Evolutionary conservation across 768 basidiomycete species (phyloP).

Genomic region (Gloeophyllum trabeum): DNA sequence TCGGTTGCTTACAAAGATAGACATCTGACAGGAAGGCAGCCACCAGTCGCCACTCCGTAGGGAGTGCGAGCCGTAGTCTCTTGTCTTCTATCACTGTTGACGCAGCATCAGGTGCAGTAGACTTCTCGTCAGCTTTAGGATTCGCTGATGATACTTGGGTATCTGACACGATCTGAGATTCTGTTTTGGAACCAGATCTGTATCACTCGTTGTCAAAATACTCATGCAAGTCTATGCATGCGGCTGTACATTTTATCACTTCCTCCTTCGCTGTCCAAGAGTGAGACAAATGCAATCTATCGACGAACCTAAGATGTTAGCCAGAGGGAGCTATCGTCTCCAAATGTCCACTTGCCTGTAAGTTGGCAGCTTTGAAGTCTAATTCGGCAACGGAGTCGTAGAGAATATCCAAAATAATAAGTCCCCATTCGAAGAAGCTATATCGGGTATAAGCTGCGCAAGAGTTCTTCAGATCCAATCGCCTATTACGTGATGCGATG

Average conservation of each 20-base stretch:
- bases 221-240: slow-evolving; percentile 29
- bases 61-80: background rate
- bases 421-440: slow-evolving; percentile 80
- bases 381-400: slow-evolving; percentile 59
- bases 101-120: background rate
- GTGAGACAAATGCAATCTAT: slow-evolving; percentile 8
- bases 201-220: slow-evolving; percentile 7
- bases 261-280: background rate
- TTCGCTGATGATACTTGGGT: background rate
- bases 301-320: slow-evolving; percentile 18
- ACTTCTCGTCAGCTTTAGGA: background rate
- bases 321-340: slow-evolving; percentile 6
- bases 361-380: slow-evolving; percentile 42
- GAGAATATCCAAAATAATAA: slow-evolving; percentile 62
- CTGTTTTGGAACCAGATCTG: no score
- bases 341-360: slow-evolving; percentile 30
- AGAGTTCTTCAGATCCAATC: slow-evolving; percentile 2
- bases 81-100: background rate
- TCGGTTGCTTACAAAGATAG: slow-evolving; percentile 44
- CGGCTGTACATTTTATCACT: slow-evolving; percentile 33
- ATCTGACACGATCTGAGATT: no score
- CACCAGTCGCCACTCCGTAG: slow-evolving; percentile 7
- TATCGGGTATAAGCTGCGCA: slow-evolving; percentile 72
- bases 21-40: slow-evolving; percentile 28
- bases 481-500: background rate